Evolutionary conservation across 2,329 filamentous ascomycete genomes (phyloP), one percentile per base, ranked within the genome.

Genomic region (Pseudofabraea citricarpa): DNA sequence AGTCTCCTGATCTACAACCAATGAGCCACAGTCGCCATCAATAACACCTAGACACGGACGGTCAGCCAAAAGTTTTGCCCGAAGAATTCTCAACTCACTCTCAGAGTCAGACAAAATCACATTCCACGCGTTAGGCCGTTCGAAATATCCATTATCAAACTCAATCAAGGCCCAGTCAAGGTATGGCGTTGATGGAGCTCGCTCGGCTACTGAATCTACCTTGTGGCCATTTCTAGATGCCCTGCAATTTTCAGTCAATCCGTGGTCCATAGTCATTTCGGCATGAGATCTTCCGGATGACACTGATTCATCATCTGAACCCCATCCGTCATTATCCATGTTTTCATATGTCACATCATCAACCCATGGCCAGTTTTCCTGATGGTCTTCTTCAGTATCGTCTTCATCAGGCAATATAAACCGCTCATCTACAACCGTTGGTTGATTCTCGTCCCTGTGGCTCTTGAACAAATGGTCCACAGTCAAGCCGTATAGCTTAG

Each of bases 141-240:
- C 41, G 18, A 40, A 47, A 20, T 37, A 40, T 43, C 36, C 41
- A 23, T 36, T 18, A 37, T 43, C 36, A 40, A 47, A 47, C 6
- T 44, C 36, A 15, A 47, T 47, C 13, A 47, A 41, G 20, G 45
- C 40, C 45, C 45, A 47, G 20, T 47, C 45, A 36, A 47, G 45
- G 19, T 47, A 47, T 15, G 45, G 40, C 29, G 23, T 29, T 18
- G 35, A 39, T 10, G 13, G 16, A 39, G 31, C 33, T 44, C 18
- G 2, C 3, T 13, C 13, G 18, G 20, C 33, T 29, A 31, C 5
- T 4, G 41, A 31, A 44, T 44, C 33, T 16, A 44, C 2, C 24
- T 38, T 44, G 41, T 39, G 16, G 10, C 41, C 41, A n/a, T 31
- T 44, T 3, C 37, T 38, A 6, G 41, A 44, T 31, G 24, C 10